Evolutionary conservation across 1,284 basidiomycete species (phyloP), one percentile per base, ranked within the genome.

Genomic region (Amylostereum areolatum): DNA sequence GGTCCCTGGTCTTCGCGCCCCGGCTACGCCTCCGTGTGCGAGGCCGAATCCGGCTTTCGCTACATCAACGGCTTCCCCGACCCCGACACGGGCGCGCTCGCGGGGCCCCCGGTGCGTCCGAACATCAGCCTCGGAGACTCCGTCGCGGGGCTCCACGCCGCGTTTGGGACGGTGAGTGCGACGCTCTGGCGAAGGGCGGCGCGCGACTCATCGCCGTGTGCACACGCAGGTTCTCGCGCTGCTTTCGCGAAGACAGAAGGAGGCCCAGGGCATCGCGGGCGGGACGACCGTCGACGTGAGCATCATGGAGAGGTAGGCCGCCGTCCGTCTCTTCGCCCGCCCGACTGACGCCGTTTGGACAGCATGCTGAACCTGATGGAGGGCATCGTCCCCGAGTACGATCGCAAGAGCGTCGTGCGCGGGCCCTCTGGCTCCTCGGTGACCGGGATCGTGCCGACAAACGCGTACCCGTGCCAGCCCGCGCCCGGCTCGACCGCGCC

Each of bases 341-440:
- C 10, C 25, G 11, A 24, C 32, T 29, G 2, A 25, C 25, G 11
- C 24, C 25, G 12, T 30, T 1, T 11, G 31, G 29, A 12, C 51
- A 82, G 83, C 57, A 85, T 86, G 82, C 65, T 86, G 7, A 86
- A 85, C 58, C 63, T 85, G 34, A 86, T 85, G 84, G 84, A 86
- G 59, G 83, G 84, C 2, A 78, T 86, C 53, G 77, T 85, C 43
- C 84, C 84, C n/a, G 84, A 84, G 62, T 85, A 83, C 52, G 81
- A 84, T 57, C 79, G 84, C 49, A 85, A 81, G 59, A 76, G 76
- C 52, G 82, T 81, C 65, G 74, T 80, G 53, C 80, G 84, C 37
- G 79, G 83, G 10, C 83, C 83, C 2, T 85, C 84, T 8, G 83
- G 83, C 32, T 84, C 83, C 25, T 84, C 83, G 3, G 72, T 86